Percentiles rank a stretch among this genome's conserved stretches.
phyloP scores from a whole-genome alignment of 2,329 filamentous ascomycete genomes.

The Xylariaceae sp. region DNA sequence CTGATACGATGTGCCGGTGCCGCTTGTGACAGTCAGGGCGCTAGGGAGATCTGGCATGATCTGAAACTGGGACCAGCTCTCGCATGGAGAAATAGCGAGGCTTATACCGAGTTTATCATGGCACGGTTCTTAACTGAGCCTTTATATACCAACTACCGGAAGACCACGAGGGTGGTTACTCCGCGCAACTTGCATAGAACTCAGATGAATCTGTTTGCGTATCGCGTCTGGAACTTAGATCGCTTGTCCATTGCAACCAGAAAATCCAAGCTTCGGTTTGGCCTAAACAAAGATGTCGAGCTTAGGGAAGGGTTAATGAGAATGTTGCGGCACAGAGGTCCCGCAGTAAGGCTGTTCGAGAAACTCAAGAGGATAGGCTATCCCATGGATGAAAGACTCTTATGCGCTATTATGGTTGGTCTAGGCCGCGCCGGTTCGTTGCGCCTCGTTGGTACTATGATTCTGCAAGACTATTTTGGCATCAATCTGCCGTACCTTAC shows the following conservation, averaged over 20 bases:
- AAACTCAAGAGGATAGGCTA: slow-evolving; percentile 35
- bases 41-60: slow-evolving; percentile 45
- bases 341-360: slow-evolving; percentile 41
- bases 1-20: slow-evolving; percentile 56
- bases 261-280: slow-evolving; percentile 34
- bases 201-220: slow-evolving; percentile 14
- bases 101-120: slow-evolving; percentile 54
- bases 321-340: slow-evolving; percentile 34
- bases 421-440: slow-evolving; percentile 48
- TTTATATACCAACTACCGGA: slow-evolving; percentile 54
- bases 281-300: slow-evolving; percentile 37
- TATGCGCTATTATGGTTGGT: slow-evolving; percentile 50
- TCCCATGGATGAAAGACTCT: slow-evolving; percentile 46
- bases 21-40: slow-evolving; percentile 44
- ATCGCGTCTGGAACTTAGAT: slow-evolving; percentile 29
- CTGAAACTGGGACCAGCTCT: slow-evolving; percentile 31
- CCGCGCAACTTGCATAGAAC: slow-evolving; percentile 47
- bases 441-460: slow-evolving; percentile 38
- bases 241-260: slow-evolving; percentile 26
- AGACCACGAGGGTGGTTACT: slow-evolving; percentile 46
- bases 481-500: slow-evolving; percentile 29
- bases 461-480: slow-evolving; percentile 41
- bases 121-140: slow-evolving; percentile 54
- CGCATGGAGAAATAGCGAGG: slow-evolving; percentile 33
- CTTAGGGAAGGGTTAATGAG: slow-evolving; percentile 41